Percentiles rank a stretch among this genome's conserved stretches.
Evolutionary conservation across 208 protist species (phyloP).

Genomic region (Naegleria gruberi): DNA sequence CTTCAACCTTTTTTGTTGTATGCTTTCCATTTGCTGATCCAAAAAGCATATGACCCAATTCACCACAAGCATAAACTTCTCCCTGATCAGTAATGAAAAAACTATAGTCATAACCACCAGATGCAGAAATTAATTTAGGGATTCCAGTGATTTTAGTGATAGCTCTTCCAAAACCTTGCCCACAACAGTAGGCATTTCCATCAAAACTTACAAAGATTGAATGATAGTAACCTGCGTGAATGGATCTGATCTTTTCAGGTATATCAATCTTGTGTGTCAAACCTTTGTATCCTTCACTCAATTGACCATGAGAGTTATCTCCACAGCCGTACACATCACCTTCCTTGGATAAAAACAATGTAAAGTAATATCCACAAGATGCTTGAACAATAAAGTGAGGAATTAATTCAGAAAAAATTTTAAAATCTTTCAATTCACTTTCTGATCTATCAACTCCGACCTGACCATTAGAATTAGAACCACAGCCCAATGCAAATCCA

Average conservation of each 20-base stretch:
- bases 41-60: background rate
- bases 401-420: background rate
- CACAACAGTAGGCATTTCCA: background rate
- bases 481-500: background rate
- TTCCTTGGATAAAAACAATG: background rate
- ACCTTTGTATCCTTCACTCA: background rate
- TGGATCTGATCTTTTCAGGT: background rate
- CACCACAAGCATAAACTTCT: background rate
- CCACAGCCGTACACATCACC: background rate
- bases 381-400: background rate
- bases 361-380: background rate
- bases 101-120: background rate
- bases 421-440: background rate
- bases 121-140: background rate
- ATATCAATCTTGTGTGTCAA: background rate
- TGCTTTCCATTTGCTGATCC: background rate
- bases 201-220: background rate
- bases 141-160: background rate
- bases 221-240: background rate
- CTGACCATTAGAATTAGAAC: background rate
- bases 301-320: background rate
- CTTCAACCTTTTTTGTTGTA: background rate
- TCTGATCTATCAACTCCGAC: background rate
- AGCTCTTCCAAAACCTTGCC: background rate
- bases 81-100: background rate